Conservation (phyloP, 805 yeast genomes). For the Metschnikowia anglica region DNA sequence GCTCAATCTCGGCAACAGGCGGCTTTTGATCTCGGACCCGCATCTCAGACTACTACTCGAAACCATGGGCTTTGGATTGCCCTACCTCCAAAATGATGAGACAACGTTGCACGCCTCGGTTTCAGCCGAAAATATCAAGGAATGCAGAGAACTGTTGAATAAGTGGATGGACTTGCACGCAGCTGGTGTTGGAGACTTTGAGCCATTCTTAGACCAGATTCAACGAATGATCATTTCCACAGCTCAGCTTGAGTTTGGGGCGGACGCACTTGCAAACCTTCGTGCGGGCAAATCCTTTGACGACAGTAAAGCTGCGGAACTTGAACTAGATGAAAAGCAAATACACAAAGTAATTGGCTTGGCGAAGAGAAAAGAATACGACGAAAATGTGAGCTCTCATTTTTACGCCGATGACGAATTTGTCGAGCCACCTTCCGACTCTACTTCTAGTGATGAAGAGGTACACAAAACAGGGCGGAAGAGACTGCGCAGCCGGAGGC, state of each 20-base stretch:
- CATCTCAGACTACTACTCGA: slow-evolving; percentile 48
- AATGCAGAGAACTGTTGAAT: slow-evolving; percentile 36
- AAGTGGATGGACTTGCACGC: slow-evolving; percentile 37
- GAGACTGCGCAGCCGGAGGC: slow-evolving; percentile 8
- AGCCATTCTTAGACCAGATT: slow-evolving; percentile 23
- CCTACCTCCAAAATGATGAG: slow-evolving; percentile 37
- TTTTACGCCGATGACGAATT: slow-evolving; percentile 25
- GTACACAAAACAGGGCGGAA: neutral
- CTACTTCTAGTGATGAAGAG: slow-evolving; percentile 4
- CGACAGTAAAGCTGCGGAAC: slow-evolving; percentile 7
- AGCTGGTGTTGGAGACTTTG: slow-evolving; percentile 20
- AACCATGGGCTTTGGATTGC: slow-evolving; percentile 47
- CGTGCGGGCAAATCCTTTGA: slow-evolving; percentile 14
- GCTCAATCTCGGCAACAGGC: slow-evolving; percentile 18
- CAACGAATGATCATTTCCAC: slow-evolving; percentile 11
- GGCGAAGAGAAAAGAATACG: slow-evolving; percentile 21
- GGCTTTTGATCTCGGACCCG: slow-evolving; percentile 47
- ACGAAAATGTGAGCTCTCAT: slow-evolving; percentile 12
- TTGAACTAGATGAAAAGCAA: slow-evolving; percentile 8
- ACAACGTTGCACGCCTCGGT: slow-evolving; percentile 40
- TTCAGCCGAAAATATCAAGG: slow-evolving; percentile 31
- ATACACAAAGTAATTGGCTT: slow-evolving; percentile 18
- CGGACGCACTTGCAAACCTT: slow-evolving; percentile 9
- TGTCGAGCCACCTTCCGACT: slow-evolving; percentile 6
- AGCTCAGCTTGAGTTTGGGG: slow-evolving; percentile 20